A percentile compares a stretch with the other conserved stretches of the same genome.
phyloP scores from a whole-genome alignment of 352 stramenopile species.

The Phytopythium aichiense region DNA sequence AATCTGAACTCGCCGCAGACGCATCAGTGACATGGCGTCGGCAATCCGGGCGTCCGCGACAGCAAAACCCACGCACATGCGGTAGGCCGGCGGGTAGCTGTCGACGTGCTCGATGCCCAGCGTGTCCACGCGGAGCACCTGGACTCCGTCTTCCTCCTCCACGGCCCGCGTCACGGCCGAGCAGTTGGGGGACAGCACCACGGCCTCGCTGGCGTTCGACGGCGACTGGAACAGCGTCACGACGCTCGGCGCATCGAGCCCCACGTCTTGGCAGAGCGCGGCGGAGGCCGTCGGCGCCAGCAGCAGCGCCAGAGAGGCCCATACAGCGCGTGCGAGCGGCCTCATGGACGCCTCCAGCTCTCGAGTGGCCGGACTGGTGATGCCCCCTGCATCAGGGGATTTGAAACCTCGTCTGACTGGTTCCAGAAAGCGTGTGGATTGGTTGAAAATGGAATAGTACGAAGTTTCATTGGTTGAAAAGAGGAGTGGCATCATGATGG shows the following conservation, averaged over 20 bases:
- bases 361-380: no score
- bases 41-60: background rate
- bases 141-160: conserved; percentile 4
- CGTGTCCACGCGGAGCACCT: conserved; percentile 8
- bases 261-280: conserved; percentile 1
- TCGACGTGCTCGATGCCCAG: conserved; percentile 10
- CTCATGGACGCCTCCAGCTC: background rate
- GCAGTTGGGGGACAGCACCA: conserved; percentile 21
- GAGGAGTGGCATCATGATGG: no score
- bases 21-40: background rate
- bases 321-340: background rate
- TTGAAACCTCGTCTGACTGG: no score
- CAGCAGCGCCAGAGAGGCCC: background rate
- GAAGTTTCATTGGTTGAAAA: no score
- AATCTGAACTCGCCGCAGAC: background rate
- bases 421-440: no score
- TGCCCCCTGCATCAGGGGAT: no score
- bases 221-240: conserved; percentile 21
- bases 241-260: conserved; percentile 1
- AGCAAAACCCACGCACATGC: background rate
- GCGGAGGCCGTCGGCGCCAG: background rate
- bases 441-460: no score
- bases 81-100: conserved; percentile 8
- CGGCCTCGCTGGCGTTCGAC: conserved; percentile 14
- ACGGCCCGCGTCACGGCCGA: background rate